A percentile compares a stretch with the other conserved stretches of the same genome.
These are phyloP conservation scores for Rhododendron williamsianum DNA, from an alignment of 148 eudicot genomes.

Conservation along the genomic window DNA sequence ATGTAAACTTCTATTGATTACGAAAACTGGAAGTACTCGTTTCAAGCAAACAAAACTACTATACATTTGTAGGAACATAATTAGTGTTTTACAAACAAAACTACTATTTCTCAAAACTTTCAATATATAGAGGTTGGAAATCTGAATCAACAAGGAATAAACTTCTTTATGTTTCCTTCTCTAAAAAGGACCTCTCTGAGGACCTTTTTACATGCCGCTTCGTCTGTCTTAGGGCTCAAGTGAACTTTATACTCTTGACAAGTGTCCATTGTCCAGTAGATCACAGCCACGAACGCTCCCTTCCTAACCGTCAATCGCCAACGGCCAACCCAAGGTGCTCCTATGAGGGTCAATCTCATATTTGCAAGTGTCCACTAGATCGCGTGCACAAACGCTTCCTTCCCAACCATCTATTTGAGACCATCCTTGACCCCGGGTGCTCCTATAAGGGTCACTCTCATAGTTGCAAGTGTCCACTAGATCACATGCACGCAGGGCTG, in stretches of 20 bases:
- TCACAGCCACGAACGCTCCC: too few species aligned
- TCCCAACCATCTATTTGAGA: too few species aligned
- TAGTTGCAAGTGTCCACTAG: too few species aligned
- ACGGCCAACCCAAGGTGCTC: not conserved
- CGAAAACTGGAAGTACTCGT: not conserved
- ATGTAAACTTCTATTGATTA: not conserved
- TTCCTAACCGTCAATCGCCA: not conserved
- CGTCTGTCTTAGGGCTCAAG: not conserved
- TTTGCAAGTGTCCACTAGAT: not conserved
- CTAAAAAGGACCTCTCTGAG: not conserved
- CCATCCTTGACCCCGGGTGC: too few species aligned
- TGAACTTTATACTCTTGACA: not conserved
- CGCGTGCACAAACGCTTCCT: not conserved
- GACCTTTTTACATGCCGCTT: not conserved
- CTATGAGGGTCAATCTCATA: not conserved
- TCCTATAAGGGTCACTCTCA: too few species aligned
- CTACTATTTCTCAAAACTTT: not conserved
- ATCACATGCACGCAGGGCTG: too few species aligned
- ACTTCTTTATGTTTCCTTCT: not conserved
- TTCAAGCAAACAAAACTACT: not conserved
- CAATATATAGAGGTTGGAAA: not conserved
- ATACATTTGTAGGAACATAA: not conserved
- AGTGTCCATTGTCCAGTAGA: not conserved
- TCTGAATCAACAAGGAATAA: not conserved
- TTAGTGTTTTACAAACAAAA: not conserved